Evolutionary conservation across 73 alveolate genomes (phyloP), one percentile per base, ranked within the genome.

Genomic region (Urostyla sp.): DNA sequence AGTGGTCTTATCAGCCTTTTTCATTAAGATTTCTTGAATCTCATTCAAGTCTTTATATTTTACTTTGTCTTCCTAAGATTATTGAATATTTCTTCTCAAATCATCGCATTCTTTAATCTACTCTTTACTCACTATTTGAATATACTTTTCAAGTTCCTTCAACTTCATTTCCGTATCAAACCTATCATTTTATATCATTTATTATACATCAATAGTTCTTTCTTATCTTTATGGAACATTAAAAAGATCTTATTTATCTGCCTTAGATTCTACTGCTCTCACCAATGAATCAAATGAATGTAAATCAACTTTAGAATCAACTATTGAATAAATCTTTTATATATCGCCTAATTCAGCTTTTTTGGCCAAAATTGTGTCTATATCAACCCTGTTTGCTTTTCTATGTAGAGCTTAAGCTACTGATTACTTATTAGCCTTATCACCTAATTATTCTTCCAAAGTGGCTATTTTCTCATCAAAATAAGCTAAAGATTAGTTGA

Each of bases 261-360:
- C 88, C 69, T 89, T 89, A 15, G 51, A 55, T 27, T 89, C 90
- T 13, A 89, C 67, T 15, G 52, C 67, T 21, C 69, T 21, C 10
- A 37, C 80, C 16, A 89, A 21, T 18, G 55, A 34, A 24, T 84
- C 82, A 0, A 89, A 38, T 36, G 55, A 56, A 0, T 59, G 23
- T n/a, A 44, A 2, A 32, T 80, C 89, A 0, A 72, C 87, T 59
- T 87, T 87, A 20, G 57, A 48, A 16, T 81, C 90, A 0, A 87
- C 74, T 34, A 48, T 44, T 0, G 78, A 35, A 36, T 81, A 53
- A 1, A 81, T 67, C 34, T 75, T 80, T 36, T 61, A 67, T 16
- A 87, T 31, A 40, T 87, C 91, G 27, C 72, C 67, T 23, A 77
- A 52, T n/a, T 85, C 93, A 44, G 92, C 92, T 49, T 84, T 84